Percentiles rank a stretch among this genome's conserved stretches.
These are phyloP conservation scores for Venturia aucupariae DNA, from an alignment of 2,329 filamentous ascomycete species.

Conservation along the genomic window DNA sequence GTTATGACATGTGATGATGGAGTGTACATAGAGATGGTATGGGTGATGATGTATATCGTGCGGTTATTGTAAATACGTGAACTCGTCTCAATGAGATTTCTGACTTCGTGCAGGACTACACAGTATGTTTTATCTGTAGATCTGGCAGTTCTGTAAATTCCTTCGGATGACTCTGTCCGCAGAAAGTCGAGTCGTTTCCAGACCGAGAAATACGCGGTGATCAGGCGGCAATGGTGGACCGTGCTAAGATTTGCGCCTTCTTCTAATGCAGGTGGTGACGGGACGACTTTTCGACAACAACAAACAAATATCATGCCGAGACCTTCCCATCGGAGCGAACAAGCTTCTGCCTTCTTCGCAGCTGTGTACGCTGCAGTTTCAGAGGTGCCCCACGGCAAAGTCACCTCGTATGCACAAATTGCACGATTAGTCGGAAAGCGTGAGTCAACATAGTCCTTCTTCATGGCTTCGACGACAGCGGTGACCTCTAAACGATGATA, in stretches of 20 bases:
- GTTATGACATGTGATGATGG: background rate
- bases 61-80: background rate
- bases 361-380: conserved; percentile 77
- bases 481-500: conserved; percentile 13
- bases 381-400: conserved; percentile 71
- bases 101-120: background rate
- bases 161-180: too few species aligned
- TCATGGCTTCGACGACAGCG: background rate
- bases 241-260: background rate
- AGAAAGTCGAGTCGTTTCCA: background rate
- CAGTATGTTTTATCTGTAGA: too few species aligned
- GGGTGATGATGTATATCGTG: background rate
- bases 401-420: conserved; percentile 83
- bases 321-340: conserved; percentile 38
- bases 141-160: too few species aligned
- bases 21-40: background rate
- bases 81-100: background rate
- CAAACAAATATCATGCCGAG: background rate
- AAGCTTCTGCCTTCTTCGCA: conserved; percentile 64
- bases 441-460: conserved; percentile 33
- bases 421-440: conserved; percentile 63
- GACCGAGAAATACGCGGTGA: background rate
- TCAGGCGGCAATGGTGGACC: background rate
- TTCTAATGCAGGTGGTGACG: too few species aligned
- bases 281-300: background rate